These are phyloP conservation scores for Raffaelea arxii DNA, from an alignment of 2,329 filamentous ascomycete genomes.

Conservation along the genomic window DNA sequence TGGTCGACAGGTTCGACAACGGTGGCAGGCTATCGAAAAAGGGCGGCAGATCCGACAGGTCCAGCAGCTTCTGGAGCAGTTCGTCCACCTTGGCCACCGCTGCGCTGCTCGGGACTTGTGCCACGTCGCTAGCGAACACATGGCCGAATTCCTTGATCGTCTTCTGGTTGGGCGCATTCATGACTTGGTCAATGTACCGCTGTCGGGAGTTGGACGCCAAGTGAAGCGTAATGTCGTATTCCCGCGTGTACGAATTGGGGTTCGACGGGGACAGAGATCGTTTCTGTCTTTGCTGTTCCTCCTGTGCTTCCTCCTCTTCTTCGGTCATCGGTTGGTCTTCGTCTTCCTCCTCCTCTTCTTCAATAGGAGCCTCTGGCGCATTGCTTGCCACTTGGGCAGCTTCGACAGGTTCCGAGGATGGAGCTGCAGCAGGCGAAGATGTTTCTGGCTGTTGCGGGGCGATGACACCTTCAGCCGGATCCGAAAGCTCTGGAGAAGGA, in stretches of 20 bases:
- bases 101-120: conserved; percentile 26
- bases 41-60: conserved; percentile 48
- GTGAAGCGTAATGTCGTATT: conserved; percentile 46
- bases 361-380: too few species aligned
- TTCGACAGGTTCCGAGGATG: too few species aligned
- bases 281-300: background rate
- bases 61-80: conserved; percentile 40
- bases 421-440: too few species aligned
- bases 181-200: conserved; percentile 40
- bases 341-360: background rate
- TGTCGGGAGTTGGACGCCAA: conserved; percentile 43
- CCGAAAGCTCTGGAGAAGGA: too few species aligned
- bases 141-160: conserved; percentile 36
- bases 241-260: conserved; percentile 15
- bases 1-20: conserved; percentile 30
- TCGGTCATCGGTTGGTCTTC: background rate
- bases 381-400: too few species aligned
- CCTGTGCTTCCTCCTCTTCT: background rate
- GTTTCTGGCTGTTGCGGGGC: too few species aligned
- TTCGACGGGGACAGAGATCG: background rate
- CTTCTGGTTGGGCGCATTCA: conserved; percentile 29
- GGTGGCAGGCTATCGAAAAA: conserved; percentile 36
- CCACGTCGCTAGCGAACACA: conserved; percentile 29
- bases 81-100: conserved; percentile 37
- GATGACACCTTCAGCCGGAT: too few species aligned